These are phyloP conservation scores for Phytophthora pini DNA, from an alignment of 352 stramenopile species.

Conservation along the genomic window DNA sequence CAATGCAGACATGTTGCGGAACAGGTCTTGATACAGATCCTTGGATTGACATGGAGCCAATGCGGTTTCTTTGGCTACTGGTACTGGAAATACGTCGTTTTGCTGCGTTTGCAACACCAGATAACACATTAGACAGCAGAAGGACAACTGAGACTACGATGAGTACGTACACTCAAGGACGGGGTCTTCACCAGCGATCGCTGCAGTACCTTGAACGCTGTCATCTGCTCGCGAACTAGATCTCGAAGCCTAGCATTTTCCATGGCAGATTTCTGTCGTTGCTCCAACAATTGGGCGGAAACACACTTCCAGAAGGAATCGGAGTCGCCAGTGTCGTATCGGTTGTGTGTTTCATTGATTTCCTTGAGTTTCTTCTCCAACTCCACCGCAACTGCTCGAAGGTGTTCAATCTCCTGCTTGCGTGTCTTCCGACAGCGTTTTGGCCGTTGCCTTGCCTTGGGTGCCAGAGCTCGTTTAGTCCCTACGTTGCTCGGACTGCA, in stretches of 20 bases:
- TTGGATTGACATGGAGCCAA: constrained; percentile 11
- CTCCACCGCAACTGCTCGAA: constrained; percentile 41
- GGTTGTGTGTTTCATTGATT: constrained; percentile 33
- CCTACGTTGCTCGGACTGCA: not conserved
- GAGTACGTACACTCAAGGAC: constrained; percentile 5
- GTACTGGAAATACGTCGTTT: constrained; percentile 28
- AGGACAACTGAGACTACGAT: not conserved
- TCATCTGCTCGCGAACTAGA: constrained; percentile 45
- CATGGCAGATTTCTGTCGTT: constrained; percentile 42
- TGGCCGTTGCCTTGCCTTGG: constrained; percentile 7
- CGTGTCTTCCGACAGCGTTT: constrained; percentile 43
- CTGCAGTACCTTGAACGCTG: constrained; percentile 34
- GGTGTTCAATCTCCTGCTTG: constrained; percentile 54
- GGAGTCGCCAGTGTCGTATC: constrained; percentile 24
- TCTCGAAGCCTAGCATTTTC: constrained; percentile 56
- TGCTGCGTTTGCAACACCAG: constrained; percentile 11
- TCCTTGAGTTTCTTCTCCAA: constrained; percentile 50
- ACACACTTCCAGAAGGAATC: constrained; percentile 56
- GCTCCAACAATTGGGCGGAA: constrained; percentile 43
- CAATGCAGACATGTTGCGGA: constrained; percentile 39
- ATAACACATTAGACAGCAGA: not conserved
- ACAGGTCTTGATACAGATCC: constrained; percentile 45
- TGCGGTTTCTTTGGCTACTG: constrained; percentile 3
- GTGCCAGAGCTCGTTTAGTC: constrained; percentile 4
- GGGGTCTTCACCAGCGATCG: constrained; percentile 31